Evolutionary conservation across 2,329 filamentous ascomycete species (phyloP).

Genomic region (Lasiodiplodia theobromae): DNA sequence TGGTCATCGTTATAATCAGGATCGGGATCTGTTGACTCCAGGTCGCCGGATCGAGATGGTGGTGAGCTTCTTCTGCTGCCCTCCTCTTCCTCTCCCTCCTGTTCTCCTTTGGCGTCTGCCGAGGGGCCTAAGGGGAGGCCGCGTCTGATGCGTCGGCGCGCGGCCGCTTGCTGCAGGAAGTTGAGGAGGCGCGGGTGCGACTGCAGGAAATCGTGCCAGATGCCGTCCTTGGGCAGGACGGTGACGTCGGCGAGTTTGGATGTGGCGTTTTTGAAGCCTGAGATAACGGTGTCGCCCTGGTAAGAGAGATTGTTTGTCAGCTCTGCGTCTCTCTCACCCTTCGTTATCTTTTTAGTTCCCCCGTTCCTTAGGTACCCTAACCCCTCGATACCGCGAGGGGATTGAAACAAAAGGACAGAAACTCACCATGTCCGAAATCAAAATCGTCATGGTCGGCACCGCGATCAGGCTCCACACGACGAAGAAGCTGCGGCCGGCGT

Average conservation of each 20-base stretch:
- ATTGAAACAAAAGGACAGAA: no score
- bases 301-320: not conserved
- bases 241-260: conserved; percentile 69
- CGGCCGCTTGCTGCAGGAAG: conserved; percentile 44
- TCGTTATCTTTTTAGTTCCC: no score
- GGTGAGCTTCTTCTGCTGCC: not conserved
- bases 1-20: not conserved
- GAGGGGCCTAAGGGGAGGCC: conserved; percentile 43
- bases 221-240: conserved; percentile 67
- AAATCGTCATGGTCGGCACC: conserved; percentile 84
- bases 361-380: no score
- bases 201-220: conserved; percentile 60
- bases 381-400: no score
- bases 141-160: conserved; percentile 41
- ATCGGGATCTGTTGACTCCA: not conserved
- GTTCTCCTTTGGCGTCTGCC: not conserved
- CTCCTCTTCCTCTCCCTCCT: conserved; percentile 29
- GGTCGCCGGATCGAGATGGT: not conserved
- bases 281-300: conserved; percentile 80
- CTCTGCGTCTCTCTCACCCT: not conserved
- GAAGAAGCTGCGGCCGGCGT: conserved; percentile 82
- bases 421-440: conserved; percentile 50
- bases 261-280: conserved; percentile 68
- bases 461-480: conserved; percentile 92
- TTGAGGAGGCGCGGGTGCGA: conserved; percentile 54